phyloP scores from a whole-genome alignment of 208 protist genomes.

The Acanthamoeba lenticulata region DNA sequence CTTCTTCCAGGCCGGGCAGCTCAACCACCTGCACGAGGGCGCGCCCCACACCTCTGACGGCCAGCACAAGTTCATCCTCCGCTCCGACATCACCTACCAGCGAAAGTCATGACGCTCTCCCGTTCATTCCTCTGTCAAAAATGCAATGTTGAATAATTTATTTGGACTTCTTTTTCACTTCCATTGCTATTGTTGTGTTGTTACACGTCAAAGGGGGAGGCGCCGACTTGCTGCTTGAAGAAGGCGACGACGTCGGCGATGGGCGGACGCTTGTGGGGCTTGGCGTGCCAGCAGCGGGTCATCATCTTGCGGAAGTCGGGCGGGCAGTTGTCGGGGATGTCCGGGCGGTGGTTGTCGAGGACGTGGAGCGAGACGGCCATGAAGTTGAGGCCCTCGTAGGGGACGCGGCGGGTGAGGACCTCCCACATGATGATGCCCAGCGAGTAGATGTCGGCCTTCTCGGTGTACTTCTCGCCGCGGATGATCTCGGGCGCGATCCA shows the following conservation, averaged over 20 bases:
- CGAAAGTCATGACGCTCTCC: too few species aligned
- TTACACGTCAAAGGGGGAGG: not conserved
- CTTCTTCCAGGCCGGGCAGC: not conserved
- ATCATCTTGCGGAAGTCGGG: slow-evolving; percentile 19
- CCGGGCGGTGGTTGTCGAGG: not conserved
- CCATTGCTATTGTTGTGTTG: too few species aligned
- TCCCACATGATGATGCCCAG: slow-evolving; percentile 55
- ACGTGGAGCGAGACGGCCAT: slow-evolving; percentile 8
- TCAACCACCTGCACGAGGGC: not conserved
- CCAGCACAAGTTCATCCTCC: not conserved
- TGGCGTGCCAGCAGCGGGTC: slow-evolving; percentile 31
- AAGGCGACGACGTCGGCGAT: not conserved
- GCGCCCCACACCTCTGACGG: not conserved
- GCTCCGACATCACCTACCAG: not conserved
- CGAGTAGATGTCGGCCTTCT: slow-evolving; percentile 34
- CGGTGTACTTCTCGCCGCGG: slow-evolving; percentile 37
- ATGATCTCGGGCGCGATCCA: slow-evolving; percentile 38
- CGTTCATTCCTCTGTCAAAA: too few species aligned
- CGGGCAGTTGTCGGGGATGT: not conserved
- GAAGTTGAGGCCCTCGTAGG: slow-evolving; percentile 40
- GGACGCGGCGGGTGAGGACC: not conserved
- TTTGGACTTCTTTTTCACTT: too few species aligned
- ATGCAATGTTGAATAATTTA: too few species aligned
- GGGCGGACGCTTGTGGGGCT: not conserved
- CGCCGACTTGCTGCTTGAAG: not conserved